These are phyloP conservation scores for Dryas octopetala DNA, from an alignment of 306 rosid species.

Conservation along the genomic window DNA sequence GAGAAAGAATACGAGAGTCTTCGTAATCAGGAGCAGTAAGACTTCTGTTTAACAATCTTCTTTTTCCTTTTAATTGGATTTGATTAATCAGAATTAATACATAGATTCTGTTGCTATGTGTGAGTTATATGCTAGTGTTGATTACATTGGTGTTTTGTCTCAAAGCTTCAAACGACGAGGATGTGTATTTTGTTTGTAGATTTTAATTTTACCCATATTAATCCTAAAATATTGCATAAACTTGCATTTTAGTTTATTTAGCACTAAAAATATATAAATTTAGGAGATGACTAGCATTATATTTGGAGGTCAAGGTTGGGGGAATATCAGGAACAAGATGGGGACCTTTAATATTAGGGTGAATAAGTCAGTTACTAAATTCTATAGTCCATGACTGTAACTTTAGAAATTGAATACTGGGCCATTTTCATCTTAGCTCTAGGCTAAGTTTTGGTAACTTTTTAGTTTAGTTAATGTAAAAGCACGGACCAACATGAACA, in stretches of 20 bases:
- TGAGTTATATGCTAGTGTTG: neutral
- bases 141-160: neutral
- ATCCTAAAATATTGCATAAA: neutral
- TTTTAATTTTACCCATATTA: neutral
- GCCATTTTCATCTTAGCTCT: neutral
- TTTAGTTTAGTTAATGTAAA: neutral
- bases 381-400: neutral
- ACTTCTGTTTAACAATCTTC: conserved; percentile 5
- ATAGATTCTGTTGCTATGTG: neutral
- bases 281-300: neutral
- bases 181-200: too few species aligned
- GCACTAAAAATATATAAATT: neutral
- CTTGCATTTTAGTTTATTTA: neutral
- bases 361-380: neutral
- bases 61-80: neutral
- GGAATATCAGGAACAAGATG: neutral
- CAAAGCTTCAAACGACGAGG: neutral
- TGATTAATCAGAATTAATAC: neutral
- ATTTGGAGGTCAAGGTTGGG: neutral
- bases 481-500: neutral
- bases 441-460: neutral
- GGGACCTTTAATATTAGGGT: neutral
- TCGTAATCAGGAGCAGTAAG: conserved; percentile 76
- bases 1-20: conserved; percentile 72
- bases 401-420: neutral